Percentiles rank a stretch among this genome's conserved stretches.
phyloP scores from a whole-genome alignment of 2,329 filamentous ascomycete genomes.

The Dactylonectria estremocensis region DNA sequence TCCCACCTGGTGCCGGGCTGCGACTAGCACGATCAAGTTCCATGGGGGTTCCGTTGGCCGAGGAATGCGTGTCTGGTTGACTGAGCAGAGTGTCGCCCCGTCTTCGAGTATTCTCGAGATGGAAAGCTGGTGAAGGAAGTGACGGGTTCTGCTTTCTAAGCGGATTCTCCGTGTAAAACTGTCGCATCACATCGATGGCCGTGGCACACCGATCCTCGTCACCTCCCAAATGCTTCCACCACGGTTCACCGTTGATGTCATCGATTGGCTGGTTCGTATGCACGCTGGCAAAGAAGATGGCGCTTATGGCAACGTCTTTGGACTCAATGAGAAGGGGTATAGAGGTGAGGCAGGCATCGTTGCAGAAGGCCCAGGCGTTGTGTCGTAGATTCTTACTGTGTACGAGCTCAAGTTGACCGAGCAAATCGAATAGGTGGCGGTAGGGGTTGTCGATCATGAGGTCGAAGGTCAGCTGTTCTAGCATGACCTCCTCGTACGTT shows the following conservation, averaged over 20 bases:
- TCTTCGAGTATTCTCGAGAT: conserved; percentile 69
- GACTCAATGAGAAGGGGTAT: conserved; percentile 87
- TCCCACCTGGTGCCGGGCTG: conserved; percentile 64
- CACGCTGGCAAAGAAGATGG: conserved; percentile 88
- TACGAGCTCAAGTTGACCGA: conserved; percentile 80
- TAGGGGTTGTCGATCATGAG: conserved; percentile 92
- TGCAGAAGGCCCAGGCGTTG: conserved; percentile 93
- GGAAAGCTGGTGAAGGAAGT: conserved; percentile 68
- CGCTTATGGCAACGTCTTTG: conserved; percentile 85
- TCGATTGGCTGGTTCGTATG: conserved; percentile 83
- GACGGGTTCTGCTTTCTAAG: conserved; percentile 70
- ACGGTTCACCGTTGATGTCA: conserved; percentile 81
- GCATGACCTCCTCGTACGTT: conserved; percentile 90
- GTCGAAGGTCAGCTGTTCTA: conserved; percentile 95
- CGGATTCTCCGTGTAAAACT: conserved; percentile 77
- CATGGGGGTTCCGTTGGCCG: conserved; percentile 64
- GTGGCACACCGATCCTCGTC: conserved; percentile 78
- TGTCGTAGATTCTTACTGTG: conserved; percentile 88
- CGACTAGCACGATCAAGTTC: conserved; percentile 64
- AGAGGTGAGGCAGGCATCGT: conserved; percentile 88
- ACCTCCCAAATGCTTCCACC: conserved; percentile 88
- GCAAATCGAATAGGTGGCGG: conserved; percentile 84
- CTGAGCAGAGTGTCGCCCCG: conserved; percentile 61
- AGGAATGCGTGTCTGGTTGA: conserved; percentile 62
- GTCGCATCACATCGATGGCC: conserved; percentile 83